phyloP scores from a whole-genome alignment of 164 flowering plant species.

The Santalum album region DNA sequence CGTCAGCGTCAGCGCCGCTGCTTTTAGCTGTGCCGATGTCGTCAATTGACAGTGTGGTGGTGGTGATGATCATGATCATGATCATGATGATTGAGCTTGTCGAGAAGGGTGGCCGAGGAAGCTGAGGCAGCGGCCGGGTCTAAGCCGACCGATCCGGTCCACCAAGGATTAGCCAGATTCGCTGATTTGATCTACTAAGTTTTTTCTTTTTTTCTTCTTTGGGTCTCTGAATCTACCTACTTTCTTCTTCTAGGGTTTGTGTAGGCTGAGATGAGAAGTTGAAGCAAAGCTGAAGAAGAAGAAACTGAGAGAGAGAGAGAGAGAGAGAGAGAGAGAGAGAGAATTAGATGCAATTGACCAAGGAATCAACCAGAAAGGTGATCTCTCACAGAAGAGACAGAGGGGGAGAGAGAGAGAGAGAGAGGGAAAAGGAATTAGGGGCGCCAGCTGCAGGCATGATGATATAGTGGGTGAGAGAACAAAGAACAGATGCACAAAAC shows the following conservation, averaged over 20 bases:
- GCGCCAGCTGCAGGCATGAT: background rate
- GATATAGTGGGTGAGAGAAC: conserved; percentile 1
- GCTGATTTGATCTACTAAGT: conserved; percentile 1
- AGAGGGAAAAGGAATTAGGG: background rate
- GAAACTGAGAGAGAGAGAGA: conserved; percentile 1
- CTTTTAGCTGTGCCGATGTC: background rate
- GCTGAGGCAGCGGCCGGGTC: conserved; percentile 19
- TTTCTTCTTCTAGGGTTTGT: background rate
- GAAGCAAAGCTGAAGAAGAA: background rate
- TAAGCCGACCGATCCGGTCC: conserved; percentile 26
- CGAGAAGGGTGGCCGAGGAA: conserved; percentile 12
- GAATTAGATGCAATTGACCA: too few relatives aligned
- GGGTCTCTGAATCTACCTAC: too few relatives aligned
- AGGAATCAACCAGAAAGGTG: too few relatives aligned
- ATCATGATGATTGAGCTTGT: conserved; percentile 21
- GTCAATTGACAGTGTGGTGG: conserved; percentile 11
- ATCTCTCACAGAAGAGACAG: too few relatives aligned
- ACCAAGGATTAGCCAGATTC: conserved; percentile 37
- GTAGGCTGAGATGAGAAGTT: background rate
- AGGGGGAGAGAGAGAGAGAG: too few relatives aligned
- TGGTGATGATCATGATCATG: conserved; percentile 4
- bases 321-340: background rate
- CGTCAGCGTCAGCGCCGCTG: conserved; percentile 23
- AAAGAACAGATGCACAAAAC: conserved; percentile 4
- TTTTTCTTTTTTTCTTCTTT: too few relatives aligned